These are phyloP conservation scores for Calycina herbarum DNA, from an alignment of 2,329 filamentous ascomycete species.

Conservation along the genomic window DNA sequence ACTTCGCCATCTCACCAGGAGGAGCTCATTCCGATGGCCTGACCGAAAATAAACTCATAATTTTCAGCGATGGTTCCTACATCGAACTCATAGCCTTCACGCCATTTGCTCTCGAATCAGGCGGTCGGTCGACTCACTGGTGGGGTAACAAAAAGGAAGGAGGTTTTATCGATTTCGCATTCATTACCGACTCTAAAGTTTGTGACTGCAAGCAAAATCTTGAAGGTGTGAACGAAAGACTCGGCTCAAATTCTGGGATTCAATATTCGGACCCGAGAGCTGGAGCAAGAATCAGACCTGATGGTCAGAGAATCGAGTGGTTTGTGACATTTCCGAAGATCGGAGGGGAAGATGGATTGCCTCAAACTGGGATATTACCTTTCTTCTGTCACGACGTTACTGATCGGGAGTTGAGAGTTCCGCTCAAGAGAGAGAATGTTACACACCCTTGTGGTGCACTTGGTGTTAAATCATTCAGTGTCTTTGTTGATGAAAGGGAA, in stretches of 20 bases:
- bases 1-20: slow-evolving; percentile 60
- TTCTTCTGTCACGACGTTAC: slow-evolving; percentile 69
- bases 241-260: slow-evolving; percentile 39
- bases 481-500: slow-evolving; percentile 38
- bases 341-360: neutral
- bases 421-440: slow-evolving; percentile 42
- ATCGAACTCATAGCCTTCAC: slow-evolving; percentile 48
- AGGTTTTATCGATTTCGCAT: slow-evolving; percentile 61
- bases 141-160: slow-evolving; percentile 51
- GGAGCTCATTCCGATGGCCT: slow-evolving; percentile 60
- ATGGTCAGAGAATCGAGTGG: slow-evolving; percentile 60
- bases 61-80: slow-evolving; percentile 64
- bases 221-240: slow-evolving; percentile 40
- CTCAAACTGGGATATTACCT: slow-evolving; percentile 44
- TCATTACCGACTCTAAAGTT: slow-evolving; percentile 43
- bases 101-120: slow-evolving; percentile 34
- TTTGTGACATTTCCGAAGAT: slow-evolving; percentile 48
- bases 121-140: slow-evolving; percentile 49
- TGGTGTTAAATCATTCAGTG: slow-evolving; percentile 49
- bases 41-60: slow-evolving; percentile 62
- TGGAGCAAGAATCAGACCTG: slow-evolving; percentile 55
- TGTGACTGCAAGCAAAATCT: neutral
- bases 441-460: slow-evolving; percentile 52
- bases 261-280: slow-evolving; percentile 49
- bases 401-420: slow-evolving; percentile 54